Percentiles rank a stretch among this genome's conserved stretches.
phyloP scores from a whole-genome alignment of 441 rosid species.

The Arabidopsis hybrid region DNA sequence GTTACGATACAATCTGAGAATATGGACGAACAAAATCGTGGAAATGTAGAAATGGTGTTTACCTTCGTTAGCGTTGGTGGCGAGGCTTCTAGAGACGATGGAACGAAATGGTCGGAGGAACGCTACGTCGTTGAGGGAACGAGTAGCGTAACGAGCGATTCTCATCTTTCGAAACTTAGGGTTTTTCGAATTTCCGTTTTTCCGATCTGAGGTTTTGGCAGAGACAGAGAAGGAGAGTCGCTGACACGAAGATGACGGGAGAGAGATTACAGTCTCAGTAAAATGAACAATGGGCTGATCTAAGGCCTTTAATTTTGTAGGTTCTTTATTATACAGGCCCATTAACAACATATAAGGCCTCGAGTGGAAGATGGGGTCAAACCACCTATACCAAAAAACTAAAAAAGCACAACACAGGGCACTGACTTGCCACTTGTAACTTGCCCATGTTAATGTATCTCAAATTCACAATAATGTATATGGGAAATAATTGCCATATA shows the following conservation, averaged over 20 bases:
- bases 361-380: background rate
- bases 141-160: conserved; percentile 45
- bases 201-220: conserved; percentile 43
- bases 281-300: conserved; percentile 9
- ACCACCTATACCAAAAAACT: background rate
- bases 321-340: conserved; percentile 18
- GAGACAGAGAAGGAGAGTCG: background rate
- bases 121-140: conserved; percentile 44
- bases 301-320: conserved; percentile 14
- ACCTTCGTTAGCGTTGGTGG: conserved; percentile 53
- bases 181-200: conserved; percentile 28
- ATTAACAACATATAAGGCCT: background rate
- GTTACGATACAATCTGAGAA: background rate
- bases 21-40: background rate
- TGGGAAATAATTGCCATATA: conserved; percentile 17
- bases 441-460: background rate
- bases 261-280: background rate
- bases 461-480: background rate
- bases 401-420: background rate
- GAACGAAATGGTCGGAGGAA: conserved; percentile 33
- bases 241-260: conserved; percentile 27
- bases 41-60: conserved; percentile 15
- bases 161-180: conserved; percentile 46
- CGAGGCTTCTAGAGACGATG: conserved; percentile 44
- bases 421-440: background rate